These are phyloP conservation scores for Clohesyomyces aquaticus DNA, from an alignment of 495 filamentous ascomycete genomes.

Conservation along the genomic window DNA sequence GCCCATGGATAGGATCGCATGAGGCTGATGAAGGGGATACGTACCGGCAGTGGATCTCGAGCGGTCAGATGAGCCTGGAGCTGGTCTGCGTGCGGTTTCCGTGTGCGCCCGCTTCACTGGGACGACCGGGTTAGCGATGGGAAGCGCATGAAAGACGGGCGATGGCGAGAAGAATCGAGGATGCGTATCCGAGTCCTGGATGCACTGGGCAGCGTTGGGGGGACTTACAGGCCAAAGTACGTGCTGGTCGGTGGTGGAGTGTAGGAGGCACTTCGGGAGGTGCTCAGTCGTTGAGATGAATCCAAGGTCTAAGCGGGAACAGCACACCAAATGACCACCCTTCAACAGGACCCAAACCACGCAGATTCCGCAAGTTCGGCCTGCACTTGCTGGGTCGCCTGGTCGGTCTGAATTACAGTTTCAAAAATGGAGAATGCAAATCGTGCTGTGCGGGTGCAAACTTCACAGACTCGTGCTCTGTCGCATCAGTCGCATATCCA, in stretches of 20 bases:
- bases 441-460: background rate
- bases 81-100: constrained; percentile 33
- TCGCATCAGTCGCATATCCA: background rate
- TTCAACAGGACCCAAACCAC: background rate
- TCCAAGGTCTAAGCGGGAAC: background rate
- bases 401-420: background rate
- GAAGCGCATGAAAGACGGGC: constrained; percentile 1
- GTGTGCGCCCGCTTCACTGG: constrained; percentile 34
- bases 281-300: too few species aligned
- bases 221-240: background rate
- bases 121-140: constrained; percentile 21
- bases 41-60: constrained; percentile 26
- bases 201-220: background rate
- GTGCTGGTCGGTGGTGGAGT: background rate
- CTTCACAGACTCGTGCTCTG: background rate
- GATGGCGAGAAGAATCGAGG: background rate
- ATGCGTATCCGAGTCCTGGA: too few species aligned
- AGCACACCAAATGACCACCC: background rate
- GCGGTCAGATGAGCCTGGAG: constrained; percentile 22
- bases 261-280: too few species aligned
- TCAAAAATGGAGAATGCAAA: background rate
- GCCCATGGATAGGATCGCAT: constrained; percentile 27
- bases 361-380: background rate
- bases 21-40: constrained; percentile 27
- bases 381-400: background rate